Conservation (phyloP, 225 moss, liverwort and hornwort species). For the Polytrichum commune region DNA sequence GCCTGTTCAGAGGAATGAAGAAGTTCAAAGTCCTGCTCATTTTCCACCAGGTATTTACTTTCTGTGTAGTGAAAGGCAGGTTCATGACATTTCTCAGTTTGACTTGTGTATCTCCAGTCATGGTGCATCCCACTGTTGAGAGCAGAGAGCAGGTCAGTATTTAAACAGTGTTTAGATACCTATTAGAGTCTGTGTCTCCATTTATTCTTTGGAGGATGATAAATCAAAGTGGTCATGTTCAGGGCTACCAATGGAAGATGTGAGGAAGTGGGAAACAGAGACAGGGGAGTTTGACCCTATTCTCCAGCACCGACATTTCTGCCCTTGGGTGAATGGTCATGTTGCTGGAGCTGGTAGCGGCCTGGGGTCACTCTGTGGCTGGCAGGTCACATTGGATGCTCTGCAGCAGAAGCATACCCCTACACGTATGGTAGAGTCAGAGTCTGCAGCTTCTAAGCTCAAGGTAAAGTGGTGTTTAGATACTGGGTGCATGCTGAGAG, state of each 20-base stretch:
- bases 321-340: conserved; percentile 90
- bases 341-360: conserved; percentile 61
- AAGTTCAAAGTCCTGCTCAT: conserved; percentile 58
- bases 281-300: conserved; percentile 82
- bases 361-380: conserved; percentile 64
- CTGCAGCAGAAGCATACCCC: conserved; percentile 46
- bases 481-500: neutral
- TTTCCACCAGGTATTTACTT: conserved; percentile 48
- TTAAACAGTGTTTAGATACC: too few relatives aligned
- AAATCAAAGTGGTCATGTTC: conserved; percentile 1
- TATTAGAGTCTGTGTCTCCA: too few relatives aligned
- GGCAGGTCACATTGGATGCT: conserved; percentile 83
- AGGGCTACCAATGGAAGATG: conserved; percentile 58
- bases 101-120: too few relatives aligned
- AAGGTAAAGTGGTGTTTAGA: conserved; percentile 41
- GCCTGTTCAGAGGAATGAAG: conserved; percentile 49
- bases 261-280: conserved; percentile 60
- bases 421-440: conserved; percentile 38
- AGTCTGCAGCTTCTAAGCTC: conserved; percentile 49
- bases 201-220: neutral
- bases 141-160: too few relatives aligned
- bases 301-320: conserved; percentile 98
- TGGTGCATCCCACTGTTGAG: too few relatives aligned
- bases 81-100: too few relatives aligned
- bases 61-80: neutral